Evolutionary conservation across 2,329 filamentous ascomycete genomes (phyloP).

Genomic region (Aspergillus puulaauensis): DNA sequence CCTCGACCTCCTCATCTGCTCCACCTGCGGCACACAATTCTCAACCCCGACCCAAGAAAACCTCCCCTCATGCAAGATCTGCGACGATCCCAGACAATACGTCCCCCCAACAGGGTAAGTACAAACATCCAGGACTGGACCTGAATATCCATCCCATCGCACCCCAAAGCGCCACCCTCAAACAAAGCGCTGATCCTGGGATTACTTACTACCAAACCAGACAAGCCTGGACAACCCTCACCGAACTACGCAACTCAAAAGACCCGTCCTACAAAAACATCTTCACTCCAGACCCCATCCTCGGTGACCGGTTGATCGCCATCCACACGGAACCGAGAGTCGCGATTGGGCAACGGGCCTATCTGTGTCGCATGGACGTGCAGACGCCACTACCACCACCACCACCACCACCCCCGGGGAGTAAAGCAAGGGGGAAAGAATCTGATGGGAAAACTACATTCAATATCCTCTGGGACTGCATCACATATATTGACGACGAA

Average conservation of each 20-base stretch:
- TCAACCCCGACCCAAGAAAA: constrained; percentile 7
- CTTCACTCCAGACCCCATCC: constrained; percentile 18
- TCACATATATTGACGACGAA: constrained; percentile 66
- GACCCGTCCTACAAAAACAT: constrained; percentile 20
- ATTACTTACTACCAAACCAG: not conserved
- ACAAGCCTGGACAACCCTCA: constrained; percentile 32
- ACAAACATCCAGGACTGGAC: not conserved
- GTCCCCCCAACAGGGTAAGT: constrained; percentile 27
- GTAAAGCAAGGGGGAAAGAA: not conserved
- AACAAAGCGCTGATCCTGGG: not conserved
- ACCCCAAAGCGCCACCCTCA: no score
- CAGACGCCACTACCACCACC: not conserved
- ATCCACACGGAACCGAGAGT: constrained; percentile 52
- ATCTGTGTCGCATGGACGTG: constrained; percentile 54
- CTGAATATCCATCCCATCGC: not conserved
- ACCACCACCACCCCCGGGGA: not conserved
- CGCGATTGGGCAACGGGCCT: constrained; percentile 72
- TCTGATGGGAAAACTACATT: constrained; percentile 42
- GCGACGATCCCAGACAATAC: constrained; percentile 33
- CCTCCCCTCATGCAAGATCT: constrained; percentile 28
- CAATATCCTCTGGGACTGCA: constrained; percentile 78
- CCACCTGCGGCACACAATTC: constrained; percentile 29
- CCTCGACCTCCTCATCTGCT: constrained; percentile 27
- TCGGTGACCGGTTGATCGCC: constrained; percentile 20
- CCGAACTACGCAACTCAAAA: constrained; percentile 20